Percentiles rank a stretch among this genome's conserved stretches.
Evolutionary conservation across 345 rosid genomes (phyloP).

Genomic region (Citrus inodora): DNA sequence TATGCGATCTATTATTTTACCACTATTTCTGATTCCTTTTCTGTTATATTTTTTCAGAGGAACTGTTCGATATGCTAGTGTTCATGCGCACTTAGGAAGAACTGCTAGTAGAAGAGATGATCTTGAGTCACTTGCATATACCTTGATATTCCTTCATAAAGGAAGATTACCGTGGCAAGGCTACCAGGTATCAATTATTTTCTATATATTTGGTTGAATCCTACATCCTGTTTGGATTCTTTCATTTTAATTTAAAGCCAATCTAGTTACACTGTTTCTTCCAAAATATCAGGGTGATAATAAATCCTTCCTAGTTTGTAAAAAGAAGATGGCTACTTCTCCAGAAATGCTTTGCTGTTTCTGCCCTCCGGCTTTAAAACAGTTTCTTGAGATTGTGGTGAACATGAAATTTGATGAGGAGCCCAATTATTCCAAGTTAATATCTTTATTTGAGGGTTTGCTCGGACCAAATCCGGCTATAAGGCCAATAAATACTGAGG

Average conservation of each 20-base stretch:
- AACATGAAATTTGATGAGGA: conserved; percentile 96
- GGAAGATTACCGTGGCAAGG: conserved; percentile 99
- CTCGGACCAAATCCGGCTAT: conserved; percentile 69
- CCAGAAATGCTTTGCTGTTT: conserved; percentile 88
- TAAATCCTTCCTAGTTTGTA: conserved; percentile 92
- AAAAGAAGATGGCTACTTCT: conserved; percentile 95
- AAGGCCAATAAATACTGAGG: conserved; percentile 93
- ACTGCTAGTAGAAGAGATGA: conserved; percentile 98
- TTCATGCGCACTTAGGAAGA: conserved; percentile 96
- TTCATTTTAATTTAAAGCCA: background rate
- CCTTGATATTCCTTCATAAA: conserved; percentile 83
- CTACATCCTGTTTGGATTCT: background rate
- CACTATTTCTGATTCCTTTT: conserved; percentile 2
- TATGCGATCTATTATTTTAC: background rate
- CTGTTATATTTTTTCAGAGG: conserved; percentile 52
- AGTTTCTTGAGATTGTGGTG: conserved; percentile 85
- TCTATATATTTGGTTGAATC: conserved; percentile 4
- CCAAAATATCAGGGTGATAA: conserved; percentile 76
- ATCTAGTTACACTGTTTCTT: background rate
- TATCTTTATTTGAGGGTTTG: conserved; percentile 77
- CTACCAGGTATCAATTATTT: conserved; percentile 58
- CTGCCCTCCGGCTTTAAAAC: conserved; percentile 84
- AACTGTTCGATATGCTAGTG: conserved; percentile 97
- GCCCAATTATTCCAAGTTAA: conserved; percentile 86
- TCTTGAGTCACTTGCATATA: conserved; percentile 96